Percentiles rank a stretch among this genome's conserved stretches.
phyloP scores from a whole-genome alignment of 331 rosid species.

The Pyrus hybrid region DNA sequence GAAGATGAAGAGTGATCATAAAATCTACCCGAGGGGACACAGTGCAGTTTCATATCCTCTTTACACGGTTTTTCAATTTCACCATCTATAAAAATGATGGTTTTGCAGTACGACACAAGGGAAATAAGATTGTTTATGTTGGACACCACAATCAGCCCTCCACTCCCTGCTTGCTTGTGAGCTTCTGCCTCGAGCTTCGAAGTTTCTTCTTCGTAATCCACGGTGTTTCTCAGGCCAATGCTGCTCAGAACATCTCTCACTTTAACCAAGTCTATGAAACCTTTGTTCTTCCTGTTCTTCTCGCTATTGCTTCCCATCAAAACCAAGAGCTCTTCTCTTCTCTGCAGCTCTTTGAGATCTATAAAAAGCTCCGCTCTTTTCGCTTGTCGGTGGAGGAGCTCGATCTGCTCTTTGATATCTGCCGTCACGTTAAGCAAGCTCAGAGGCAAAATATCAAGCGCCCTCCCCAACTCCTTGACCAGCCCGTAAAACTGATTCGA shows the following conservation, averaged over 20 bases:
- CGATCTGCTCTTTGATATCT: slow-evolving; percentile 73
- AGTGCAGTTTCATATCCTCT: slow-evolving; percentile 31
- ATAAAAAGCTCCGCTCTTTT: slow-evolving; percentile 46
- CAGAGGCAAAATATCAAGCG: slow-evolving; percentile 75
- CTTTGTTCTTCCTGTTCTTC: slow-evolving; percentile 44
- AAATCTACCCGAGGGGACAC: slow-evolving; percentile 20
- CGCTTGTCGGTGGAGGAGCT: slow-evolving; percentile 72
- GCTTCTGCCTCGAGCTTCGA: slow-evolving; percentile 75
- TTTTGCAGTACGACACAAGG: slow-evolving; percentile 52
- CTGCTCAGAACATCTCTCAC: slow-evolving; percentile 46
- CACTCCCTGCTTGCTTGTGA: slow-evolving; percentile 80
- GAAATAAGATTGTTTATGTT: slow-evolving; percentile 67
- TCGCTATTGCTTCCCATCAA: slow-evolving; percentile 52
- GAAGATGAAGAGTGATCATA: slow-evolving; percentile 46
- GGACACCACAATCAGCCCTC: slow-evolving; percentile 72
- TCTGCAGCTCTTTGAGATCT: slow-evolving; percentile 47
- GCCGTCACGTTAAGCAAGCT: slow-evolving; percentile 53
- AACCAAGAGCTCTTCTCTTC: slow-evolving; percentile 54
- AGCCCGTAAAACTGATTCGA: slow-evolving; percentile 64
- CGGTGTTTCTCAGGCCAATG: slow-evolving; percentile 53
- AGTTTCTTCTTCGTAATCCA: slow-evolving; percentile 64
- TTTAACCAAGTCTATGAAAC: slow-evolving; percentile 42
- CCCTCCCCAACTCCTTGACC: slow-evolving; percentile 77
- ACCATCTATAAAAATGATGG: slow-evolving; percentile 42
- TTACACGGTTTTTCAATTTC: slow-evolving; percentile 26